Percentiles rank a stretch among this genome's conserved stretches.
Evolutionary conservation across 1,284 basidiomycete genomes (phyloP).

Genomic region (Cryptococcus floricola): DNA sequence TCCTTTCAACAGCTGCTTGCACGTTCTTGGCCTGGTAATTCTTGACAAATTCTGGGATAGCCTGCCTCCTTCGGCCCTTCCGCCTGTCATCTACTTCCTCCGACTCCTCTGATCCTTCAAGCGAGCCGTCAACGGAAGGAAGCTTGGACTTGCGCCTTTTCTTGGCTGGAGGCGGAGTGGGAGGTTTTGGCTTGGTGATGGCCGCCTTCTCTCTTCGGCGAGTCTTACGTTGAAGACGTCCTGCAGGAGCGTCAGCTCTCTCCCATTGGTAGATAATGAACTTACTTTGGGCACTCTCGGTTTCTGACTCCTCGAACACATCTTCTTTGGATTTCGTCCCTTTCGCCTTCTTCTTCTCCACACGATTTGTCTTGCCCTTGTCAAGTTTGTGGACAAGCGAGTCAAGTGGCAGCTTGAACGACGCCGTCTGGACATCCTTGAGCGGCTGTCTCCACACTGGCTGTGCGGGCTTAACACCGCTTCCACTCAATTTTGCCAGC

Average conservation of each 20-base stretch:
- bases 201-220: conserved; percentile 15
- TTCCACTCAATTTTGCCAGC: neutral
- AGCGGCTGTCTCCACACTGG: neutral
- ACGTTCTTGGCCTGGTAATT: conserved; percentile 4
- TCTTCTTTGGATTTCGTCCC: neutral
- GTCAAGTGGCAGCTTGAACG: neutral
- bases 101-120: neutral
- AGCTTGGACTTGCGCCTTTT: neutral
- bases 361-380: too few relatives aligned
- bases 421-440: neutral
- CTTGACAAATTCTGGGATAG: neutral
- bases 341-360: neutral
- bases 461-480: neutral
- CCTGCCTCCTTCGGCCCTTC: neutral
- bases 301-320: conserved; percentile 1
- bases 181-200: conserved; percentile 12
- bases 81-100: neutral
- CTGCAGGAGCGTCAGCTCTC: conserved; percentile 2
- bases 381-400: neutral
- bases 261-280: neutral
- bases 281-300: conserved; percentile 12
- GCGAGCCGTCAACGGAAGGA: neutral
- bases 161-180: neutral
- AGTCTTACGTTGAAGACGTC: conserved; percentile 14
- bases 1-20: neutral